These are phyloP conservation scores for Fusarium sublunatum DNA, from an alignment of 2,329 filamentous ascomycete genomes.

Conservation along the genomic window DNA sequence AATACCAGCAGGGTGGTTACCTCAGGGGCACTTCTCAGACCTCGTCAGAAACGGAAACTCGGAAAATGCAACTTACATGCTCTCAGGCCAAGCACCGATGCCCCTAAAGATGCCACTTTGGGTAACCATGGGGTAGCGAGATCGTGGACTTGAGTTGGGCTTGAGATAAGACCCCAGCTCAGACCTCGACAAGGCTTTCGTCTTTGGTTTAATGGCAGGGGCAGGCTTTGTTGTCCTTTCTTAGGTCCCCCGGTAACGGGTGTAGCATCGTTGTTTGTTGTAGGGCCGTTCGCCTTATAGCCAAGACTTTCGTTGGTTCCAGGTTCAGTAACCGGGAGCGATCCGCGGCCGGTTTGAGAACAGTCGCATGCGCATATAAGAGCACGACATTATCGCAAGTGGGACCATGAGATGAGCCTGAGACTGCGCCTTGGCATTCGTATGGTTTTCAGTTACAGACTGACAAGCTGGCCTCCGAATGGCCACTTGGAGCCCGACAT, in stretches of 20 bases:
- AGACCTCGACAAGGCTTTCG: too few relatives aligned
- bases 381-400: slow-evolving; percentile 5
- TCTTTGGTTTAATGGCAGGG: too few relatives aligned
- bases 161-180: too few relatives aligned
- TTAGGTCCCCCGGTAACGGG: background rate
- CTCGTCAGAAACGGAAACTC: too few relatives aligned
- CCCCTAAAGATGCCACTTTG: too few relatives aligned
- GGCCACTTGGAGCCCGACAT: slow-evolving; percentile 17
- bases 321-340: slow-evolving; percentile 9
- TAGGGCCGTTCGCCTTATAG: slow-evolving; percentile 21
- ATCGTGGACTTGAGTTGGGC: too few relatives aligned
- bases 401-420: slow-evolving; percentile 14
- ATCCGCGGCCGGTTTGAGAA: slow-evolving; percentile 10
- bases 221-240: slow-evolving; percentile 1
- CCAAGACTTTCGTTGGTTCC: slow-evolving; percentile 12
- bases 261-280: slow-evolving; percentile 4
- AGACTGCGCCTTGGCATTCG: slow-evolving; percentile 5
- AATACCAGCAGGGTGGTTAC: too few relatives aligned
- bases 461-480: slow-evolving; percentile 22
- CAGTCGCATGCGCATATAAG: background rate
- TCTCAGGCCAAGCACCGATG: too few relatives aligned
- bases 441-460: slow-evolving; percentile 13
- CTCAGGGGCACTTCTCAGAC: too few relatives aligned
- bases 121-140: too few relatives aligned
- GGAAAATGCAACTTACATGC: background rate